Evolutionary conservation across 148 eudicot genomes (phyloP), one percentile per base, ranked within the genome.

Genomic region (Fagopyrum homotropicum): DNA sequence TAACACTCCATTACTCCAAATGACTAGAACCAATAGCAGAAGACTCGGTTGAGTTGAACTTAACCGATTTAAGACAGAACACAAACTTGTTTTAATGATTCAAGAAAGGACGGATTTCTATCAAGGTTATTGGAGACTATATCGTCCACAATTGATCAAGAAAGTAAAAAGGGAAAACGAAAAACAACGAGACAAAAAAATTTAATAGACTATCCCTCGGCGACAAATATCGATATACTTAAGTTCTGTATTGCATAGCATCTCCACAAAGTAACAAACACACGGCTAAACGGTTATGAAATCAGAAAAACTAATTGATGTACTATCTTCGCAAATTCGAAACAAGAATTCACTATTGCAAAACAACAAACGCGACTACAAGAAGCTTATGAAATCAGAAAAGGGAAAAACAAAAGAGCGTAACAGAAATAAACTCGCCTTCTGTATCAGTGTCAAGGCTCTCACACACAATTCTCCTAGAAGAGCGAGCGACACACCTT

Each of bases 391-490:
- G 56, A 71, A 77, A 16, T 52, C 22, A 78, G 40, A 19, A 29
- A 51, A 72, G 19, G 14, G 73, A 4, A 4, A 51, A 50, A 60
- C 30, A 40, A 26, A 52, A 73, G 46, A 71, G n/a, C n/a, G 43
- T 66, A 15, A 60, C 9, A 45, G 45, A 17, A 46, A 16, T 7
- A 45, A 5, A 17, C 72, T 60, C 73, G 91, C 98, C 84, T 83
- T 79, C 81, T 16, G 87, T 81, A 69, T 93, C 82, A 4, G 98
- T 79, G 1, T 89, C 89, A 72, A 85, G 89, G 57, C 89, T 86
- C 77, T 91, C 98, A 76, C 88, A 84, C 3, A 89, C 90, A 73
- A 89, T 78, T 45, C 88, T 77, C 14, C 81, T 60, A 60, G 75
- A 75, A 30, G 81, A 83, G 68, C 85, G 86, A 79, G 52, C 80